A percentile compares a stretch with the other conserved stretches of the same genome.
Conservation (phyloP, 2,329 filamentous ascomycete species). For the Colletotrichum eremochloae region DNA sequence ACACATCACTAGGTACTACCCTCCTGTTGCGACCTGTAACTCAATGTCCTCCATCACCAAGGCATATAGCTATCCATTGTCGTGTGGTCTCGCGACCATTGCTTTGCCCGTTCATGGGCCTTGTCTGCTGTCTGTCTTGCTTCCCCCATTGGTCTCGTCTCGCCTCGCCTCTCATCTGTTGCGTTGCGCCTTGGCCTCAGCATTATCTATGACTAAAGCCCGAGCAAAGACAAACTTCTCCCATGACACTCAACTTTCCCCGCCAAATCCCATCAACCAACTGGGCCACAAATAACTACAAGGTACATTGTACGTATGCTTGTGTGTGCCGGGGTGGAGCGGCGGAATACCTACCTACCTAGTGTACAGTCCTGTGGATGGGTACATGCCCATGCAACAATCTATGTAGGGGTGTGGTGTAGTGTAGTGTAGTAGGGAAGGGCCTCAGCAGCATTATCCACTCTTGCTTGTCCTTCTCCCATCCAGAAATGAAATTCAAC, state of each 20-base stretch:
- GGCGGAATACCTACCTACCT: not conserved
- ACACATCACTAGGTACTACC: not conserved
- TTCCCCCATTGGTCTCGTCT: not conserved
- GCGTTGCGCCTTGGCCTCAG: slow-evolving; percentile 28
- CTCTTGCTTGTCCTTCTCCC: slow-evolving; percentile 14
- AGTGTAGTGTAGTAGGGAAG: not conserved
- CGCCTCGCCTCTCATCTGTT: slow-evolving; percentile 19
- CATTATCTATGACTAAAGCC: slow-evolving; percentile 27
- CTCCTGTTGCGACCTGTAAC: not conserved
- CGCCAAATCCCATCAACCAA: slow-evolving; percentile 19
- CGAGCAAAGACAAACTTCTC: slow-evolving; percentile 24
- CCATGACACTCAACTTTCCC: slow-evolving; percentile 2
- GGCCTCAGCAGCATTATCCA: slow-evolving; percentile 35
- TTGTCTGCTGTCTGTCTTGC: not conserved
- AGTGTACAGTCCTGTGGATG: not conserved
- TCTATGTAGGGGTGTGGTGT: not conserved
- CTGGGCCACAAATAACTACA: slow-evolving; percentile 8
- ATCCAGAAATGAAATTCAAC: slow-evolving; percentile 35
- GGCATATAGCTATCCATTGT: not conserved
- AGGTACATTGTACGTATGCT: not conserved
- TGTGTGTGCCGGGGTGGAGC: slow-evolving; percentile 1
- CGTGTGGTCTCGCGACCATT: not conserved
- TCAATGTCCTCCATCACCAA: not conserved
- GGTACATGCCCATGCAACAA: slow-evolving; percentile 1
- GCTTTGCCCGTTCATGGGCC: not conserved